phyloP scores from a whole-genome alignment of 371 early-diverging fungal species.

The Syncephalastrum monosporum region DNA sequence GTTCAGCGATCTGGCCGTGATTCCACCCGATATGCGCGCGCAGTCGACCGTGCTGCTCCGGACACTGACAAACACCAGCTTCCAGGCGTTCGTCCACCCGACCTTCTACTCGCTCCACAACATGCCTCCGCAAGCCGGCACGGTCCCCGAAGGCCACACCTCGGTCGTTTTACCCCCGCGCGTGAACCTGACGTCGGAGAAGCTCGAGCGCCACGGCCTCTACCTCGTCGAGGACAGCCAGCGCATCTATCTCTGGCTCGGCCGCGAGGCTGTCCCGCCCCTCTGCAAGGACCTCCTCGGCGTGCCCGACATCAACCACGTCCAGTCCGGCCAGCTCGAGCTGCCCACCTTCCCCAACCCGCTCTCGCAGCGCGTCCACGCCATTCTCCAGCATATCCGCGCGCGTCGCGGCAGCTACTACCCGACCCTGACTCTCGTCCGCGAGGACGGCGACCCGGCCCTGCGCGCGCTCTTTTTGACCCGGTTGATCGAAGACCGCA shows the following conservation, averaged over 20 bases:
- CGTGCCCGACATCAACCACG: conserved; percentile 26
- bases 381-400: conserved; percentile 17
- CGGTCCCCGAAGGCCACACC: no score
- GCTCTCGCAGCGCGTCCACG: conserved; percentile 37
- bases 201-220: conserved; percentile 71
- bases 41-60: conserved; percentile 56
- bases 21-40: conserved; percentile 58
- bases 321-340: conserved; percentile 35
- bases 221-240: conserved; percentile 72
- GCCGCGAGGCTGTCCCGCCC: conserved; percentile 62
- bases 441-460: conserved; percentile 89
- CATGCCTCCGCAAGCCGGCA: conserved; percentile 55
- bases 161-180: conserved; percentile 51
- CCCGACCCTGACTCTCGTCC: conserved; percentile 73
- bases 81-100: conserved; percentile 49
- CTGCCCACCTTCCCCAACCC: conserved; percentile 33
- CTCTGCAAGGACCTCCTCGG: conserved; percentile 60
- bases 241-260: conserved; percentile 76
- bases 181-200: conserved; percentile 70
- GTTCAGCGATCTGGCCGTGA: conserved; percentile 32
- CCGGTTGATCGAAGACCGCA: conserved; percentile 84
- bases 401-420: conserved; percentile 45
- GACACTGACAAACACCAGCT: conserved; percentile 61
- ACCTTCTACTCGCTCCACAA: conserved; percentile 72
- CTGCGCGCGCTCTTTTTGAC: conserved; percentile 81